These are phyloP conservation scores for Saccharomyces hybrid DNA, from an alignment of 1,139 yeast genomes.

Conservation along the genomic window DNA sequence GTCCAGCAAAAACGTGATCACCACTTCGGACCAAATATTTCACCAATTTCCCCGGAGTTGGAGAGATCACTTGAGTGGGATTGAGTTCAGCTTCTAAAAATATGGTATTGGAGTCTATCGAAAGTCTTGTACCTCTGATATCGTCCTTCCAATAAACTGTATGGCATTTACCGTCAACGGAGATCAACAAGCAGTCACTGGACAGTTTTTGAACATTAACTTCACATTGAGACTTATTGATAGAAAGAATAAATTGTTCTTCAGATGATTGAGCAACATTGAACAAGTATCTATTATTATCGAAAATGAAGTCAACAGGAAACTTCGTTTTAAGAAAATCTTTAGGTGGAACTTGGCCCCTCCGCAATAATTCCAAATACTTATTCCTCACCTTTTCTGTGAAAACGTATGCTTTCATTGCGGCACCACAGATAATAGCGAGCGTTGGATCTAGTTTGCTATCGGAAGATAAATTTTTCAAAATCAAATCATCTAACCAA, in stretches of 20 bases:
- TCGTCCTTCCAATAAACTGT: conserved; percentile 97
- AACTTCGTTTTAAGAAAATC: conserved; percentile 74
- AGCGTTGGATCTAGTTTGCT: conserved; percentile 76
- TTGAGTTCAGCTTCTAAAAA: conserved; percentile 89
- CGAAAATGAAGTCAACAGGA: conserved; percentile 91
- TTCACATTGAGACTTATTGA: conserved; percentile 85
- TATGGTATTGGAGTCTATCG: conserved; percentile 93
- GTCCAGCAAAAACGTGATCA: conserved; percentile 86
- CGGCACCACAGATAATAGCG: conserved; percentile 96
- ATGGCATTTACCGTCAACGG: conserved; percentile 88
- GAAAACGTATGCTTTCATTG: conserved; percentile 81
- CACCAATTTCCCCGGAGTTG: conserved; percentile 96
- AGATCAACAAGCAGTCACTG: conserved; percentile 87
- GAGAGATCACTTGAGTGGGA: conserved; percentile 96
- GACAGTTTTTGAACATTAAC: conserved; percentile 81
- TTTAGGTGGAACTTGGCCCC: conserved; percentile 90
- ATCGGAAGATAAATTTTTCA: conserved; percentile 89
- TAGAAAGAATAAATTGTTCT: conserved; percentile 78
- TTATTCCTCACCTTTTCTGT: conserved; percentile 64
- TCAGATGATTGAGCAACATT: conserved; percentile 88
- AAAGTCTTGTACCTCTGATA: conserved; percentile 89
- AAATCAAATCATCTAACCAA: conserved; percentile 93
- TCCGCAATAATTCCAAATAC: conserved; percentile 70
- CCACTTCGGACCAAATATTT: conserved; percentile 91
- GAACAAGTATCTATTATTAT: conserved; percentile 84